Evolutionary conservation across 495 filamentous ascomycete species (phyloP).

Genomic region (Chaetomium tenue): DNA sequence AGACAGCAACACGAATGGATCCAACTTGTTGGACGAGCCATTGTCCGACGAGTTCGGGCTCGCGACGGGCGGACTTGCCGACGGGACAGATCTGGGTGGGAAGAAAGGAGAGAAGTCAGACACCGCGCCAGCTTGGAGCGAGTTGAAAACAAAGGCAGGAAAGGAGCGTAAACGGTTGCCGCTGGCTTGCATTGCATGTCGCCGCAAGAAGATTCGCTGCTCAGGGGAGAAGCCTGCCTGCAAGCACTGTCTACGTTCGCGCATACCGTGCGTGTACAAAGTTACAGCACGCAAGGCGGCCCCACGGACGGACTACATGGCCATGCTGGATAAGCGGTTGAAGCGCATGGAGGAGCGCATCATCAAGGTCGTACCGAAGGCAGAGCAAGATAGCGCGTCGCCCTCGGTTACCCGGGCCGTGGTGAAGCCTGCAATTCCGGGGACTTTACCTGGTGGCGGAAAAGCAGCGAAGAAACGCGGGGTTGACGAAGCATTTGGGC

Average conservation of each 20-base stretch:
- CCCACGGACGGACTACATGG: constrained; percentile 98
- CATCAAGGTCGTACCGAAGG: constrained; percentile 90
- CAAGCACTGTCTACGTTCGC: constrained; percentile 90
- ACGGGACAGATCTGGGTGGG: constrained; percentile 52
- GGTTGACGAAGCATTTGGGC: constrained; percentile 85
- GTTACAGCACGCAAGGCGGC: constrained; percentile 92
- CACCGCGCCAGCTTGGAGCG: constrained; percentile 76
- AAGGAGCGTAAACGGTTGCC: constrained; percentile 94
- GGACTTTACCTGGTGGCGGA: constrained; percentile 49
- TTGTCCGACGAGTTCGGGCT: constrained; percentile 56
- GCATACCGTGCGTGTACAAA: constrained; percentile 98
- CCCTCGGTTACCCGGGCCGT: constrained; percentile 65
- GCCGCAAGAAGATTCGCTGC: constrained; percentile 96
- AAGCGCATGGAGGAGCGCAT: constrained; percentile 97
- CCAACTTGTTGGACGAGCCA: constrained; percentile 49
- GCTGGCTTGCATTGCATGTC: constrained; percentile 92
- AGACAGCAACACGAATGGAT: constrained; percentile 46
- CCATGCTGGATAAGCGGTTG: constrained; percentile 91
- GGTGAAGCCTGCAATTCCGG: constrained; percentile 75
- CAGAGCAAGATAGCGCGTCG: constrained; percentile 59
- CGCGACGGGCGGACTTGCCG: constrained; percentile 42
- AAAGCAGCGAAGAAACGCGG: constrained; percentile 70
- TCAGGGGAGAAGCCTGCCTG: constrained; percentile 97
- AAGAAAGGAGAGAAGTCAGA: constrained; percentile 60
- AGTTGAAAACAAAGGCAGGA: constrained; percentile 95